phyloP scores from a whole-genome alignment of 495 filamentous ascomycete genomes.

The Xylaria scruposa region DNA sequence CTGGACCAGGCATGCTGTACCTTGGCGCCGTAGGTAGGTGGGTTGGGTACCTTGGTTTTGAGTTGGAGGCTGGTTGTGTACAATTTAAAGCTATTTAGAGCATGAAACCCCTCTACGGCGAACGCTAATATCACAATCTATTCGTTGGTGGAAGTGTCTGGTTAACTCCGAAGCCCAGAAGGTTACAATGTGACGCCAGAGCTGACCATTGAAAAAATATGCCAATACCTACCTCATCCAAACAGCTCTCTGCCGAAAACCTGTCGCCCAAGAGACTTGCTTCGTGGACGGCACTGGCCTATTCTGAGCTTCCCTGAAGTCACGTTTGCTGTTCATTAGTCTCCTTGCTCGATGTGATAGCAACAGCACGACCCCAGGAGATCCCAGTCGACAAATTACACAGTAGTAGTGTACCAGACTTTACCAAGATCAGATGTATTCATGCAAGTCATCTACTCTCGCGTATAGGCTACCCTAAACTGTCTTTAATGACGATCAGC shows the following conservation, averaged over 20 bases:
- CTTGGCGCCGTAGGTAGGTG: background rate
- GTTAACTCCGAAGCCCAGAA: background rate
- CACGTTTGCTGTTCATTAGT: background rate
- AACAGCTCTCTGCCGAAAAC: background rate
- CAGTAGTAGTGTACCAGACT: background rate
- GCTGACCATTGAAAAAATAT: background rate
- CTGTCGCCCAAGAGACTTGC: background rate
- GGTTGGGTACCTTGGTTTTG: background rate
- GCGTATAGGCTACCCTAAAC: background rate
- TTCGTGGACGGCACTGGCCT: background rate
- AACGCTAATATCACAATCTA: background rate
- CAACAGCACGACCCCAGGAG: slow-evolving; percentile 1
- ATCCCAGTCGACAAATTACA: slow-evolving; percentile 6
- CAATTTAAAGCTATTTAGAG: background rate
- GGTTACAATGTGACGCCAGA: background rate
- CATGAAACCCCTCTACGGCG: slow-evolving; percentile 2
- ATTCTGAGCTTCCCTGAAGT: background rate
- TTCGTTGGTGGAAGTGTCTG: background rate
- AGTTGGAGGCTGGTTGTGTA: background rate
- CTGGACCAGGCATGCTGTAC: background rate
- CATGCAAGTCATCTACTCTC: background rate
- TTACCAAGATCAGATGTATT: background rate
- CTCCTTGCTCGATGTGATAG: background rate
- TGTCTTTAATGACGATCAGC: slow-evolving; percentile 2
- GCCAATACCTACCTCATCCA: background rate